These are phyloP conservation scores for Polyporus tsugae DNA, from an alignment of 1,284 basidiomycete species.

Conservation along the genomic window DNA sequence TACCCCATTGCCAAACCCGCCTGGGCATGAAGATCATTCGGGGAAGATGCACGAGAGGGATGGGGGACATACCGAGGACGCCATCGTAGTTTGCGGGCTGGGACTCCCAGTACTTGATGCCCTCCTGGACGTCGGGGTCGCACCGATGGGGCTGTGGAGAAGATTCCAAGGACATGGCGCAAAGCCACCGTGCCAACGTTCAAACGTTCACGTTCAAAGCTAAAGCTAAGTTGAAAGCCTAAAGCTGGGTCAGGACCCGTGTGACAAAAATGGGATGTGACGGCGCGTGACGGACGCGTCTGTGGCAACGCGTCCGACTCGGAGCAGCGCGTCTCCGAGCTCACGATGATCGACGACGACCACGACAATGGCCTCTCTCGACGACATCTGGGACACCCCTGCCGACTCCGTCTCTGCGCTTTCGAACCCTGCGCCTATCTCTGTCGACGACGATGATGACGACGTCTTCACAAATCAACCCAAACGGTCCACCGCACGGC, in stretches of 20 bases:
- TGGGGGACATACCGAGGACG: conserved; percentile 58
- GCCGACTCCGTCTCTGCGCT: conserved; percentile 38
- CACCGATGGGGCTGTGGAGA: conserved; percentile 32
- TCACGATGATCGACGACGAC: conserved; percentile 31
- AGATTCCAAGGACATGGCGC: conserved; percentile 15
- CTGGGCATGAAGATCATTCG: conserved; percentile 46
- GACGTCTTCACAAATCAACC: conserved; percentile 13
- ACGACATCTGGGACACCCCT: conserved; percentile 56
- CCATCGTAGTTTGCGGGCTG: conserved; percentile 81
- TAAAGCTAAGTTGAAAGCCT: too few species aligned
- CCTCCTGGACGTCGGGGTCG: conserved; percentile 63
- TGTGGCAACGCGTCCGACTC: conserved; percentile 23
- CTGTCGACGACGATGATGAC: conserved; percentile 20
- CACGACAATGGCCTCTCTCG: conserved; percentile 43
- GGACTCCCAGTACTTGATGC: conserved; percentile 80
- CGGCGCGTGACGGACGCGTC: conserved; percentile 30
- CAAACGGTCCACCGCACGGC: conserved; percentile 31
- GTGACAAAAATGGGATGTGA: conserved; percentile 25
- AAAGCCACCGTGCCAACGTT: conserved; percentile 9
- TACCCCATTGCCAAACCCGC: conserved; percentile 81
- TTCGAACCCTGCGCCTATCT: background rate
- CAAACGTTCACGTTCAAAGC: background rate
- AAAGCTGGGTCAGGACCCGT: too few species aligned
- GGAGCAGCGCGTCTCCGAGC: background rate
- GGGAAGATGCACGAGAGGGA: background rate